Evolutionary conservation across 2,329 filamentous ascomycete species (phyloP).

Genomic region (Neocucurbitaria cava): DNA sequence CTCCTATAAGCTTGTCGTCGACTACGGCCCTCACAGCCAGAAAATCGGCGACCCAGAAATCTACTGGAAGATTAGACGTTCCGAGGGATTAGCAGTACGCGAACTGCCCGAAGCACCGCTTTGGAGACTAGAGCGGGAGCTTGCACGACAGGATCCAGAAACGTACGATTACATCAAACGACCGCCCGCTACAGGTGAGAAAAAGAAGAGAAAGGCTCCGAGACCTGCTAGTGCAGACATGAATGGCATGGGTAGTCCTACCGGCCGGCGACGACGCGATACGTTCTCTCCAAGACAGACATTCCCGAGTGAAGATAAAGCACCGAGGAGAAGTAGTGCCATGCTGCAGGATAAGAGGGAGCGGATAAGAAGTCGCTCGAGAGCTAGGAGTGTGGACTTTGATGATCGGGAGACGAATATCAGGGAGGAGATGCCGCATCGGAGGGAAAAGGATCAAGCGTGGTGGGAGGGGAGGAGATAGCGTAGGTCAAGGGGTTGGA

Average conservation of each 20-base stretch:
- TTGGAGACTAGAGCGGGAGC: conserved; percentile 53
- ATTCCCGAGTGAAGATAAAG: conserved; percentile 25
- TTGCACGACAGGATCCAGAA: conserved; percentile 50
- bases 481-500: background rate
- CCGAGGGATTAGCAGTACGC: conserved; percentile 46
- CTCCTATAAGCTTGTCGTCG: conserved; percentile 57
- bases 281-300: conserved; percentile 32
- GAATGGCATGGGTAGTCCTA: conserved; percentile 9
- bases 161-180: conserved; percentile 51
- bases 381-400: conserved; percentile 34
- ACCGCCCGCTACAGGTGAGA: conserved; percentile 39
- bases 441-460: conserved; percentile 39
- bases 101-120: conserved; percentile 55
- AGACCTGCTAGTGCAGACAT: conserved; percentile 26
- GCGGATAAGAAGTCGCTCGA: conserved; percentile 22
- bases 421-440: conserved; percentile 43
- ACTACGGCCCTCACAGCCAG: conserved; percentile 42
- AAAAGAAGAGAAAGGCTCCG: conserved; percentile 19
- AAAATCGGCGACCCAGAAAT: conserved; percentile 48
- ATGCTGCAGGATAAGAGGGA: conserved; percentile 15
- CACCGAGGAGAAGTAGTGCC: conserved; percentile 13
- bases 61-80: conserved; percentile 51
- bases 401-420: conserved; percentile 43
- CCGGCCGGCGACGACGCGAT: conserved; percentile 19
- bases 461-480: conserved; percentile 43